Conservation (phyloP, 2,329 filamentous ascomycete species). For the Chaetomium olivaceum region DNA sequence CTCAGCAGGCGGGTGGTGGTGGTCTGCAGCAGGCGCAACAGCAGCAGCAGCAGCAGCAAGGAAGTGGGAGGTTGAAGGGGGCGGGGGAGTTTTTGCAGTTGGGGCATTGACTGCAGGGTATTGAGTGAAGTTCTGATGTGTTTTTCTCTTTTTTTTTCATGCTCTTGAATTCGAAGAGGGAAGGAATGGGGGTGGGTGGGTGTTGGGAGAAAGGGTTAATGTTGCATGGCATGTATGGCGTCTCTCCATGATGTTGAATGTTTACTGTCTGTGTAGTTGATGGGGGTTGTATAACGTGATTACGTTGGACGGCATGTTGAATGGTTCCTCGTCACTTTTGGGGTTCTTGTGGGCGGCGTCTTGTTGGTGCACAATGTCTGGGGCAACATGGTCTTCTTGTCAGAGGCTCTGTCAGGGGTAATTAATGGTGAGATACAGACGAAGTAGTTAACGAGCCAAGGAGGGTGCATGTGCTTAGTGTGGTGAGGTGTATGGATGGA, state of each 20-base stretch:
- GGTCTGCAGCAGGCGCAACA: not conserved
- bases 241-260: not conserved
- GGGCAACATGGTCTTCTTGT: not conserved
- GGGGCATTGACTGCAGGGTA: not conserved
- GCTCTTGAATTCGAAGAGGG: not conserved
- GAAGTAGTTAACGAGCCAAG: not conserved
- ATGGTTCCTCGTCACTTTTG: not conserved
- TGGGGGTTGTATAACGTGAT: not conserved
- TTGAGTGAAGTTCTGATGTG: not conserved
- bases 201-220: not conserved
- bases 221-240: not conserved
- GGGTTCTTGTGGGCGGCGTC: not conserved
- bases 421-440: not conserved
- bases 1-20: conserved; percentile 4
- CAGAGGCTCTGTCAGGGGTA: not conserved
- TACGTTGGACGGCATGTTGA: not conserved
- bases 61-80: not conserved
- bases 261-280: not conserved
- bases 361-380: not conserved
- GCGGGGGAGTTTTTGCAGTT: conserved; percentile 9
- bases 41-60: not conserved
- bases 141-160: not conserved
- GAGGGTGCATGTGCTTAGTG: no score
- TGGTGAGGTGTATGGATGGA: not conserved
- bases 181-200: not conserved